Evolutionary conservation across 257 asterid genomes (phyloP).

Genomic region (Linderniella brevidens): DNA sequence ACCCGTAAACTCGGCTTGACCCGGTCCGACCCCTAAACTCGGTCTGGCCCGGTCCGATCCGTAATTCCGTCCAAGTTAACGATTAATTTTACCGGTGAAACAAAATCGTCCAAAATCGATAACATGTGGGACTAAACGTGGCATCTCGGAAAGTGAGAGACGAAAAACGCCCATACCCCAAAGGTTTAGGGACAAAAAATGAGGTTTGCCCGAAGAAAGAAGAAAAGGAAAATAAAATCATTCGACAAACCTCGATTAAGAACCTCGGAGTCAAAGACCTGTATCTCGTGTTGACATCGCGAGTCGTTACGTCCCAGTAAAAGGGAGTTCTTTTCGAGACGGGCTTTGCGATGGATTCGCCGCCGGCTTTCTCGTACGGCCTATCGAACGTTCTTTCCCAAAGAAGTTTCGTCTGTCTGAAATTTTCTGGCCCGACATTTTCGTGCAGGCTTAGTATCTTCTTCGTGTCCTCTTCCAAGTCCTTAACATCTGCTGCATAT

Average conservation of each 20-base stretch:
- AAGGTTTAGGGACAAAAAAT: too few species aligned
- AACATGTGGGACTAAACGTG: too few species aligned
- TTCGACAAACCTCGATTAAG: slow-evolving; percentile 57
- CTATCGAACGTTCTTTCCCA: slow-evolving; percentile 75
- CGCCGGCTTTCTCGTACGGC: slow-evolving; percentile 84
- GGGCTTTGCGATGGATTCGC: slow-evolving; percentile 24
- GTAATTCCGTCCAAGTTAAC: too few species aligned
- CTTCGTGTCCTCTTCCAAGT: slow-evolving; percentile 36
- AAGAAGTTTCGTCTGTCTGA: slow-evolving; percentile 30
- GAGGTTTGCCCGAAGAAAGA: too few species aligned
- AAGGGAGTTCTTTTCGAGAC: slow-evolving; percentile 27
- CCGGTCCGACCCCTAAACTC: too few species aligned
- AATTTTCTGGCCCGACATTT: slow-evolving; percentile 25
- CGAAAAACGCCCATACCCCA: too few species aligned
- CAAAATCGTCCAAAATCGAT: too few species aligned
- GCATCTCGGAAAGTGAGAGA: too few species aligned
- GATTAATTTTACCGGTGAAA: too few species aligned
- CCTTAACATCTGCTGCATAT: slow-evolving; percentile 54
- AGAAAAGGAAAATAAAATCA: not conserved
- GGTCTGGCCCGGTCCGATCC: too few species aligned
- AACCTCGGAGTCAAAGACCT: slow-evolving; percentile 65
- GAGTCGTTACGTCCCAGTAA: slow-evolving; percentile 45
- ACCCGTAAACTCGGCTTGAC: too few species aligned
- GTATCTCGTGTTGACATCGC: slow-evolving; percentile 58
- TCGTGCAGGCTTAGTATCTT: slow-evolving; percentile 40